A percentile compares a stretch with the other conserved stretches of the same genome.
phyloP scores from a whole-genome alignment of 2,329 filamentous ascomycete species.

The Kalmusia sp. region DNA sequence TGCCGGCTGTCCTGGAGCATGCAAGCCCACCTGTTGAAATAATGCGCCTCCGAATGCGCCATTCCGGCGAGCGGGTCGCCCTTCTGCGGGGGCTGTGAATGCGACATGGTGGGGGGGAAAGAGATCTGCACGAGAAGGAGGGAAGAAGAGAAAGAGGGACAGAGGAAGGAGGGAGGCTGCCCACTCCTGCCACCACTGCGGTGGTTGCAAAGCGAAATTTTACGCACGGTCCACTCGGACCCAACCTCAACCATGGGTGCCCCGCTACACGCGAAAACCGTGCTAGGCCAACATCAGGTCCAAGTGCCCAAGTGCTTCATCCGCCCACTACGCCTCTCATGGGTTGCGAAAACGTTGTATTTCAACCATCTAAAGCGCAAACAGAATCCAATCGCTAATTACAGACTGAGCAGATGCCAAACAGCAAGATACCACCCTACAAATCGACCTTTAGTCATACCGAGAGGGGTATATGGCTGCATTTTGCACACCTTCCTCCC shows the following conservation, averaged over 20 bases:
- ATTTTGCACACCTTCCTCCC: slow-evolving; percentile 38
- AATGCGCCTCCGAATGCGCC: slow-evolving; percentile 96
- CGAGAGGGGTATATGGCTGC: slow-evolving; percentile 44
- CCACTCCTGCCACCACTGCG: slow-evolving; percentile 9
- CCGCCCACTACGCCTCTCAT: not conserved
- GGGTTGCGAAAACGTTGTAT: not conserved
- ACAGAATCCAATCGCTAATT: not conserved
- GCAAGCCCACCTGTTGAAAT: slow-evolving; percentile 86
- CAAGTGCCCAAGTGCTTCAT: not conserved
- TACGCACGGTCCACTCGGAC: slow-evolving; percentile 23
- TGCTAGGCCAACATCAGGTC: not conserved
- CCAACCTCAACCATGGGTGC: slow-evolving; percentile 1
- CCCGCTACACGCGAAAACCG: slow-evolving; percentile 6
- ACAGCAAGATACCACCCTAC: slow-evolving; percentile 10
- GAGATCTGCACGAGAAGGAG: slow-evolving; percentile 7
- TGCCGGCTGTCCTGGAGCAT: slow-evolving; percentile 5
- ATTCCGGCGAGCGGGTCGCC: slow-evolving; percentile 66
- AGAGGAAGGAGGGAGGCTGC: slow-evolving; percentile 16
- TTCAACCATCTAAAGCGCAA: not conserved
- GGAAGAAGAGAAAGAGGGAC: slow-evolving; percentile 1
- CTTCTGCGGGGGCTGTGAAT: slow-evolving; percentile 32
- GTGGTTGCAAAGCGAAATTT: slow-evolving; percentile 36
- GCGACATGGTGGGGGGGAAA: slow-evolving; percentile 13
- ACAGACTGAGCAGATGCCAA: slow-evolving; percentile 6
- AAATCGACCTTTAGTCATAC: slow-evolving; percentile 5